Percentiles rank a stretch among this genome's conserved stretches.
phyloP scores from a whole-genome alignment of 2,329 filamentous ascomycete genomes.

The Cladosporium phlei region DNA sequence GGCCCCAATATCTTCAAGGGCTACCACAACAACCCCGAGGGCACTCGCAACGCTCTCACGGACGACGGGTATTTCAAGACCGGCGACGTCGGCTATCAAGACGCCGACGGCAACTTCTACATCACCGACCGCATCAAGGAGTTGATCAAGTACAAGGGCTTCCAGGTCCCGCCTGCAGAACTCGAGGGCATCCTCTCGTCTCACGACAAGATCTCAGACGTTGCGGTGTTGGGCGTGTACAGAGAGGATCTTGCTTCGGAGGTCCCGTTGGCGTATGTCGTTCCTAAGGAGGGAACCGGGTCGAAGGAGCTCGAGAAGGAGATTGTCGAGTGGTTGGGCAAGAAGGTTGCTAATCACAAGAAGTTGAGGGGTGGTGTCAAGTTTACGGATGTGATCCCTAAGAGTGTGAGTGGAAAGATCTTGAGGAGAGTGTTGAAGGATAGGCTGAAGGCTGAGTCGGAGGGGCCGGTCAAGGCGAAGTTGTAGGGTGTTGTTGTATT shows the following conservation, averaged over 20 bases:
- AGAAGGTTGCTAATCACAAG: constrained; percentile 46
- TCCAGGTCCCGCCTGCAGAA: constrained; percentile 46
- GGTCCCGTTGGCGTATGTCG: constrained; percentile 43
- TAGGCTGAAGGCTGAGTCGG: constrained; percentile 39
- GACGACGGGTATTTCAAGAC: constrained; percentile 84
- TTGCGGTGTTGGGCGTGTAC: constrained; percentile 44
- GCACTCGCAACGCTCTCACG: constrained; percentile 67
- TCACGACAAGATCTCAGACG: constrained; percentile 41
- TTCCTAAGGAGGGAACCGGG: constrained; percentile 34
- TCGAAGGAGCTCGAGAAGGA: constrained; percentile 35
- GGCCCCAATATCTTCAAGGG: constrained; percentile 78
- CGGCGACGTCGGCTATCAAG: constrained; percentile 77
- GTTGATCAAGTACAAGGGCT: constrained; percentile 55
- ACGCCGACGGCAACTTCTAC: constrained; percentile 74
- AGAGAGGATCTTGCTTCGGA: constrained; percentile 44
- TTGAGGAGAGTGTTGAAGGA: constrained; percentile 42
- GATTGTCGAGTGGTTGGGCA: constrained; percentile 40
- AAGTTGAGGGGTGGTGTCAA: constrained; percentile 43
- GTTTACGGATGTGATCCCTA: constrained; percentile 45
- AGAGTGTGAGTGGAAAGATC: constrained; percentile 46
- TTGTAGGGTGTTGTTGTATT: constrained; percentile 28
- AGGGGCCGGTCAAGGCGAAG: constrained; percentile 35
- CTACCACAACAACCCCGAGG: constrained; percentile 69
- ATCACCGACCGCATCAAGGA: constrained; percentile 81
- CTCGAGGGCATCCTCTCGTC: constrained; percentile 42